Conservation (phyloP, 2,329 filamentous ascomycete species). For the Sclerotinia nivalis region DNA sequence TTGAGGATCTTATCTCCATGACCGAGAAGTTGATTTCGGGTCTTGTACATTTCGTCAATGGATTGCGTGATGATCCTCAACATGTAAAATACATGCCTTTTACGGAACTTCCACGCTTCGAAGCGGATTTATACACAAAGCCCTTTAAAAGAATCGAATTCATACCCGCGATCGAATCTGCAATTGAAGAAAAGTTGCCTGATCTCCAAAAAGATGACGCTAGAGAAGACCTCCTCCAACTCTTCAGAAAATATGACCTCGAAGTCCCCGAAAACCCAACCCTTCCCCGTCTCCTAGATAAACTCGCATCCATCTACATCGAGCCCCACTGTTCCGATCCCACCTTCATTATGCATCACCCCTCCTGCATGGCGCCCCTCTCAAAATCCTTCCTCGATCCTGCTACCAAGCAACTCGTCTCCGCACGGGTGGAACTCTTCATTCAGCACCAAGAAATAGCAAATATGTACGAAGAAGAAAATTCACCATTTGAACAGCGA, state of each 20-base stretch:
- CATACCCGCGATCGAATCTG: conserved; percentile 72
- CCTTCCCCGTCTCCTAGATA: conserved; percentile 75
- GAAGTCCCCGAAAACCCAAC: conserved; percentile 54
- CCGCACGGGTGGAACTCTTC: conserved; percentile 84
- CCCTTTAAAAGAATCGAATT: conserved; percentile 75
- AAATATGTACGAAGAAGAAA: conserved; percentile 99
- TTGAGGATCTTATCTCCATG: conserved; percentile 70
- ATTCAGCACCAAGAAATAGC: conserved; percentile 78
- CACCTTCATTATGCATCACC: conserved; percentile 86
- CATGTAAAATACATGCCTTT: conserved; percentile 34
- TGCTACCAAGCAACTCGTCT: conserved; percentile 70
- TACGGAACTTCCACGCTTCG: conserved; percentile 48
- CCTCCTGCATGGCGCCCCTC: conserved; percentile 85
- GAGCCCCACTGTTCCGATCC: conserved; percentile 73
- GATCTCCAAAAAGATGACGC: conserved; percentile 53
- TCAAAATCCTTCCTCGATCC: conserved; percentile 81
- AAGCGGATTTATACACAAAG: conserved; percentile 50
- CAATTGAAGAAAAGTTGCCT: conserved; percentile 52
- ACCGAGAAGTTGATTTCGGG: conserved; percentile 71
- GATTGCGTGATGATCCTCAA: conserved; percentile 49
- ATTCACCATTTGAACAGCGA: conserved; percentile 83
- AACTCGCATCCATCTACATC: conserved; percentile 72
- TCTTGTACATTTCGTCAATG: conserved; percentile 55
- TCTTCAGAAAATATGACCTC: conserved; percentile 55
- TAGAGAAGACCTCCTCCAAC: conserved; percentile 54